Conservation (phyloP, 176 grass and related monocot species). For the Sorghum bicolor region Sorghum_bicolor_NCBIv3 NC_012870.2:13409001-13409500, state of each 20-base stretch:
- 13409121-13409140: slow-evolving; percentile 79
- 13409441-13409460: not conserved
- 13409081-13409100: slow-evolving; percentile 59
- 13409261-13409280: not conserved
- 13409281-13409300: not conserved
- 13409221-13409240: slow-evolving; percentile 10
- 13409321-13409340: not conserved
- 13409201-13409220: slow-evolving; percentile 6
- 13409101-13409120: slow-evolving; percentile 63
- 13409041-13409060: slow-evolving; percentile 39
- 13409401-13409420: not conserved
- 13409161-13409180: slow-evolving; percentile 25
- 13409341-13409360: not conserved
- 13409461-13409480: not conserved
- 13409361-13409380: not conserved
- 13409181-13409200: slow-evolving; percentile 18
- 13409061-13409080: slow-evolving; percentile 34
- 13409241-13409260: not conserved
- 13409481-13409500: not conserved
- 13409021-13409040: slow-evolving; percentile 8
- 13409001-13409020: slow-evolving; percentile 10
- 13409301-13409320: not conserved
- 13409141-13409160: slow-evolving; percentile 49
- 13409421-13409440: not conserved
- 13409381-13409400: not conserved